Percentiles rank a stretch among this genome's conserved stretches.
These are phyloP conservation scores for Acanthamoeba healyi DNA, from an alignment of 208 protist species.

Conservation along the genomic window DNA sequence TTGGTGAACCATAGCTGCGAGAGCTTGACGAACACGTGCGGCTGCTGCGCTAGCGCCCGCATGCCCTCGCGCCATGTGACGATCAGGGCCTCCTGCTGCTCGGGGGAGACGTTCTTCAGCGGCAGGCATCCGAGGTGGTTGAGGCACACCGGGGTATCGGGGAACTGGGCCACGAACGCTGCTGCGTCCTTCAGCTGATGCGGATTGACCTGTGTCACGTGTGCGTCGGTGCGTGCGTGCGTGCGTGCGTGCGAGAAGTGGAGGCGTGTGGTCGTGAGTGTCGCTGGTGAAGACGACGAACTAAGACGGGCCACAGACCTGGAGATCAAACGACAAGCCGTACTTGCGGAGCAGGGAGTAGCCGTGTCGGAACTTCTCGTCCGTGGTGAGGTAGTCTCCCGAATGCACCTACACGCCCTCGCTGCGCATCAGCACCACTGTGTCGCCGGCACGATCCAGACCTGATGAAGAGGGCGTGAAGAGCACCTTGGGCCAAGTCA, in stretches of 20 bases:
- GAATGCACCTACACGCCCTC: slow-evolving; percentile 18
- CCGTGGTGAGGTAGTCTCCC: slow-evolving; percentile 10
- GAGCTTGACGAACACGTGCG: slow-evolving; percentile 62
- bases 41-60: slow-evolving; percentile 32
- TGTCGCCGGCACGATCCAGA: too few species aligned
- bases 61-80: not conserved
- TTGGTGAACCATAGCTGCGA: slow-evolving; percentile 37
- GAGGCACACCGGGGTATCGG: not conserved
- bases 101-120: not conserved
- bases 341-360: slow-evolving; percentile 43
- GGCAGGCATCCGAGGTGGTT: slow-evolving; percentile 32
- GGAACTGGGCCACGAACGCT: slow-evolving; percentile 11
- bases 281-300: not conserved
- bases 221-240: not conserved
- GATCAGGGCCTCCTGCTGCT: slow-evolving; percentile 6
- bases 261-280: not conserved
- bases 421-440: too few species aligned
- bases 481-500: slow-evolving; percentile 48
- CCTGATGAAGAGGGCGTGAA: too few species aligned
- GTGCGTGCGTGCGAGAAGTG: not conserved
- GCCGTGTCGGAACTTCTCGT: slow-evolving; percentile 34
- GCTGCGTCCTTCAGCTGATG: slow-evolving; percentile 62
- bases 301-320: too few species aligned
- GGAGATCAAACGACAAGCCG: slow-evolving; percentile 51
- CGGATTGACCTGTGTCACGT: slow-evolving; percentile 20